Percentiles rank a stretch among this genome's conserved stretches.
Evolutionary conservation across 2,329 filamentous ascomycete genomes (phyloP).

Genomic region (Epichloe festucae): DNA sequence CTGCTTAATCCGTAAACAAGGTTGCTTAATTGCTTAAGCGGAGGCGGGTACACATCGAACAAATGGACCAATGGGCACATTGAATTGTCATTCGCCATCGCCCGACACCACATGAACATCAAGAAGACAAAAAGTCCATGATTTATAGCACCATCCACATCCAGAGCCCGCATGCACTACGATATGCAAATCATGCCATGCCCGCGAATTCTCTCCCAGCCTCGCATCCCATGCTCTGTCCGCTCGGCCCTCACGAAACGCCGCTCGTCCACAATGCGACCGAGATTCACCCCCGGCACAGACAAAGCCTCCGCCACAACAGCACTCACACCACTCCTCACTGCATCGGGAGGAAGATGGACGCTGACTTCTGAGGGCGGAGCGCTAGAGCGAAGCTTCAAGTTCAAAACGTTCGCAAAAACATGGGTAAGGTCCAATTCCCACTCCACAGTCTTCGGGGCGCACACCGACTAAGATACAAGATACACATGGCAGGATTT

Average conservation of each 20-base stretch:
- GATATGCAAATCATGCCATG: not conserved
- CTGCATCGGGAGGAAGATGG: slow-evolving; percentile 33
- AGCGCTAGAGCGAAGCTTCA: slow-evolving; percentile 46
- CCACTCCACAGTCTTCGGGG: not conserved
- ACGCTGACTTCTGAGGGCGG: slow-evolving; percentile 34
- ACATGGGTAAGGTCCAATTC: slow-evolving; percentile 40
- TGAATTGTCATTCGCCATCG: too few species aligned
- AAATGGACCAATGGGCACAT: too few species aligned
- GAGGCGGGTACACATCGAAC: not conserved
- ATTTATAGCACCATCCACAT: not conserved
- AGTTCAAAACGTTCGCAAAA: slow-evolving; percentile 52
- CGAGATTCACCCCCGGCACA: slow-evolving; percentile 32
- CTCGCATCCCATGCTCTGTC: not conserved
- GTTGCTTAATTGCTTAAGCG: not conserved
- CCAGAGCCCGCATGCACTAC: not conserved
- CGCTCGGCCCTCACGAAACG: not conserved
- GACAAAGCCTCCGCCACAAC: slow-evolving; percentile 25
- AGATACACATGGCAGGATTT: slow-evolving; percentile 41
- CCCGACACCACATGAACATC: too few species aligned
- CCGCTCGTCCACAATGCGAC: slow-evolving; percentile 13
- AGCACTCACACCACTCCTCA: slow-evolving; percentile 27
- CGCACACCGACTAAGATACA: not conserved
- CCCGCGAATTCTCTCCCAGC: not conserved
- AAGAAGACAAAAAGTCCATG: not conserved
- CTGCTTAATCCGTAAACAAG: not conserved